Base-by-base conservation (phyloP, 2,329 filamentous ascomycete genomes). In the Aureobasidium sp. region DNA sequence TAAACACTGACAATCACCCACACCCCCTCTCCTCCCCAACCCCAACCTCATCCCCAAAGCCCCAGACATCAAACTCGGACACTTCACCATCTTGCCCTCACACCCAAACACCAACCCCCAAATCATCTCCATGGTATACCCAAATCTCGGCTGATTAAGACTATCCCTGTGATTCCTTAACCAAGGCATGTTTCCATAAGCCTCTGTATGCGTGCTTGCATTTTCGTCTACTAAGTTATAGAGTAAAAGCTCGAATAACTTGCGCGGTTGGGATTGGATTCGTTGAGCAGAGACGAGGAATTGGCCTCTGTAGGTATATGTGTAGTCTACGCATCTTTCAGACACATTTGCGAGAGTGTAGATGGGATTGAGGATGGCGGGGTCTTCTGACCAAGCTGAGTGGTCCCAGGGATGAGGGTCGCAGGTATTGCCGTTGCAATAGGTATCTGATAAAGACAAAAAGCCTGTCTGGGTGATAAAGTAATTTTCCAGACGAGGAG, bases 221-320 rank as follows among this genome's bases (percentile, higher is more conserved):
- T 48, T 29, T 11, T 3, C 3, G 11, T 37, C 37, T 1, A 27
- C 7, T 4, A 66, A 47, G 65, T 71, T 53, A 11, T 66, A 65
- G 27, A 74, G 45, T 7, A 66, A 55, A 12, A 64, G 63, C 31
- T 34, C 15, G 77, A 63, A 15, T 70, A 48, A 74, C 64, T 62
- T 75, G 77, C 75, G 65, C 5, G 59, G 52, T 51, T 70, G 73
- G n/a, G 66, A 63, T 11, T 72, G 69, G 9, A 81, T 76, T 0
- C 79, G 71, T 5, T 68, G 68, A 0, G 75, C 75, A 0, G 77
- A 79, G 3, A 73, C 76, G 47, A 79, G 68, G 65, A 82, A 81
- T 56, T 79, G 76, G n/a, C 79, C 80, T 47, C 77, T 76, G 64
- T 78, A 78, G 2, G 76, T 77, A 2, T 80, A 64, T 14, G 75